Evolutionary conservation across 2,329 filamentous ascomycete species (phyloP).

Genomic region (Aureobasidium sp.): DNA sequence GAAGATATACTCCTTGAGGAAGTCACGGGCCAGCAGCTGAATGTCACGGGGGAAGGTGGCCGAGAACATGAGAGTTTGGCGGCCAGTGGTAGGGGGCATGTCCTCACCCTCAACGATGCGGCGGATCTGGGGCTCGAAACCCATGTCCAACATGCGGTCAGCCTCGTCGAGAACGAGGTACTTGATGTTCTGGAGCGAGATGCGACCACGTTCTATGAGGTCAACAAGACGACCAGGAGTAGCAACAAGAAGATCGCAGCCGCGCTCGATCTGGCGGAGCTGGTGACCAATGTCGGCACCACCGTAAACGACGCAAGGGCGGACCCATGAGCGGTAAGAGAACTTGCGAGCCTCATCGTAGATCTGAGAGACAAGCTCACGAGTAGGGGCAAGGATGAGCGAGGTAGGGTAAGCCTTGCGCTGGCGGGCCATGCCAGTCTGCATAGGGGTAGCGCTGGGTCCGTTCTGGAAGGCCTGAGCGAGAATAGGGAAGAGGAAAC

Average conservation of each 20-base stretch:
- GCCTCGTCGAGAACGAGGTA: slow-evolving; percentile 98
- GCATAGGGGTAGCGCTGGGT: slow-evolving; percentile 60
- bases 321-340: slow-evolving; percentile 96
- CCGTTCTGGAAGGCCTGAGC: slow-evolving; percentile 94
- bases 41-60: slow-evolving; percentile 99
- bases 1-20: slow-evolving; percentile 99
- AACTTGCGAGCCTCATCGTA: slow-evolving; percentile 98
- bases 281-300: slow-evolving; percentile 98
- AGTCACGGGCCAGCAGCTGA: slow-evolving; percentile 97
- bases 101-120: slow-evolving; percentile 98
- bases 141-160: slow-evolving; percentile 99
- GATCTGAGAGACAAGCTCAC: slow-evolving; percentile 98
- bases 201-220: slow-evolving; percentile 95
- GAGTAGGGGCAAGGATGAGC: slow-evolving; percentile 89
- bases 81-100: slow-evolving; percentile 75
- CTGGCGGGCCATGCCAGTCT: slow-evolving; percentile 77
- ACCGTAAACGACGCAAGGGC: slow-evolving; percentile 96
- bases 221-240: slow-evolving; percentile 97
- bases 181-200: slow-evolving; percentile 97
- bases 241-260: slow-evolving; percentile 93
- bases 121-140: slow-evolving; percentile 99
- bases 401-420: slow-evolving; percentile 98
- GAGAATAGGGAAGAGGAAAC: slow-evolving; percentile 97
- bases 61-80: slow-evolving; percentile 99
- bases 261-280: slow-evolving; percentile 94